phyloP scores from a whole-genome alignment of 495 filamentous ascomycete genomes.

The Tuber brumale region DNA sequence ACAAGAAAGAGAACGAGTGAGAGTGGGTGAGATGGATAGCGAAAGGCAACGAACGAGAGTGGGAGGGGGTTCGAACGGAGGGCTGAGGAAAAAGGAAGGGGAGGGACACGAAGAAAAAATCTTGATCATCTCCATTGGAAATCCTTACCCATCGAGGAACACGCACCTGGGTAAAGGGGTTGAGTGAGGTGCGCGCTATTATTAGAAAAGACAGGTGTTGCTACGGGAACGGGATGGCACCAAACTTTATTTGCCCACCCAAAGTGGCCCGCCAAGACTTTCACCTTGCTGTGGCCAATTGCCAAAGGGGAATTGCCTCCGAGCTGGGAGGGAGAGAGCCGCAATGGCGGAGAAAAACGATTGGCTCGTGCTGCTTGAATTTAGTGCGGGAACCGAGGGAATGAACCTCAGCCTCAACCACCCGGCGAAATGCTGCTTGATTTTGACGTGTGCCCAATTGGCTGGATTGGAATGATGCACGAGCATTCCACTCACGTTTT shows the following conservation, averaged over 20 bases:
- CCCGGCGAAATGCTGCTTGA: neutral
- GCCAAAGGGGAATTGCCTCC: neutral
- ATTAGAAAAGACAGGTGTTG: conserved; percentile 1
- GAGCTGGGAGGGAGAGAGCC: neutral
- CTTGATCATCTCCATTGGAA: neutral
- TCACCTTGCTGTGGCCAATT: neutral
- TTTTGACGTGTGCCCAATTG: neutral
- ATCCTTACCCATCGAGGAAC: neutral
- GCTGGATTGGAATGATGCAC: neutral
- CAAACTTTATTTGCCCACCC: neutral
- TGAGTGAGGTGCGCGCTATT: neutral
- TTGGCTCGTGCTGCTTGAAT: neutral
- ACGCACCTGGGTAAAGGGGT: neutral
- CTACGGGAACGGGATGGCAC: conserved; percentile 1
- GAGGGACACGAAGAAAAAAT: neutral
- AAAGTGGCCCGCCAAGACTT: neutral
- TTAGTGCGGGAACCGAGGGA: neutral
- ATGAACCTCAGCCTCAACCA: neutral
- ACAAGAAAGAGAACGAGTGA: conserved; percentile 28
- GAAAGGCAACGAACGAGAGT: neutral
- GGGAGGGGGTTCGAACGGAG: too few relatives aligned
- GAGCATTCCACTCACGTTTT: neutral
- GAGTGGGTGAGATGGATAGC: conserved; percentile 22
- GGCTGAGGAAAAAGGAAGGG: neutral
- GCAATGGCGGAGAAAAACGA: neutral